Evolutionary conservation across 2,329 filamentous ascomycete species (phyloP).

Genomic region (Hypoxylon sp.): DNA sequence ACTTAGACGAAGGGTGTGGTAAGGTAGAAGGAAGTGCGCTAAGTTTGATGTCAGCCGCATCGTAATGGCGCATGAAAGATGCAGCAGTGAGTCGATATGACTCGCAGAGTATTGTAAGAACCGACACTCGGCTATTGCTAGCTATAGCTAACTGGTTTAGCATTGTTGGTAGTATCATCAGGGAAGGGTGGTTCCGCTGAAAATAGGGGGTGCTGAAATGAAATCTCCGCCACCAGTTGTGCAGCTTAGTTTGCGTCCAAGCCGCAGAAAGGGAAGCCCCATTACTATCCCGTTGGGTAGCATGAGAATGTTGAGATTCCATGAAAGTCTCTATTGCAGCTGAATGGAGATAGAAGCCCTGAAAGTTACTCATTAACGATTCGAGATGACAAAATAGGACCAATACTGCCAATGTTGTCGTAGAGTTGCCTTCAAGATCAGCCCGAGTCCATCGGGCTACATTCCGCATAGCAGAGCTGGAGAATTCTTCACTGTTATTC

Average conservation of each 20-base stretch:
- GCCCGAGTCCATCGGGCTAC: conserved; percentile 6
- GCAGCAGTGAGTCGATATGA: conserved; percentile 5
- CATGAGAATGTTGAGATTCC: not conserved
- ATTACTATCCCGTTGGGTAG: not conserved
- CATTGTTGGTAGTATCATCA: not conserved
- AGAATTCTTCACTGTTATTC: conserved; percentile 7
- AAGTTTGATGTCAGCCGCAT: not conserved
- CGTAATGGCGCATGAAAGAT: not conserved
- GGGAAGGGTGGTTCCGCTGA: conserved; percentile 4
- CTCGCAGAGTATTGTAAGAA: conserved; percentile 7
- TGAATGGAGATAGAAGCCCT: conserved; percentile 6
- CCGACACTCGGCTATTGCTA: not conserved
- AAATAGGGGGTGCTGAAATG: conserved; percentile 2
- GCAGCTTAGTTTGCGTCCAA: conserved; percentile 2
- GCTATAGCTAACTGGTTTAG: not conserved
- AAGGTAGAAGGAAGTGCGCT: not conserved
- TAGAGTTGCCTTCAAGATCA: not conserved
- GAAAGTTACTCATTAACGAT: conserved; percentile 10
- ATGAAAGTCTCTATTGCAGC: conserved; percentile 1
- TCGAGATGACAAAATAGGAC: conserved; percentile 9
- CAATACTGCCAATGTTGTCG: conserved; percentile 4
- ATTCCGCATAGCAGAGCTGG: conserved; percentile 11
- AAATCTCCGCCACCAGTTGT: conserved; percentile 12
- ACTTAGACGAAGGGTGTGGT: not conserved
- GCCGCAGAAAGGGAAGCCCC: not conserved